Percentiles rank a stretch among this genome's conserved stretches.
Conservation (phyloP, 192 early-diverging fungal genomes). For the Podila epicladia region DNA sequence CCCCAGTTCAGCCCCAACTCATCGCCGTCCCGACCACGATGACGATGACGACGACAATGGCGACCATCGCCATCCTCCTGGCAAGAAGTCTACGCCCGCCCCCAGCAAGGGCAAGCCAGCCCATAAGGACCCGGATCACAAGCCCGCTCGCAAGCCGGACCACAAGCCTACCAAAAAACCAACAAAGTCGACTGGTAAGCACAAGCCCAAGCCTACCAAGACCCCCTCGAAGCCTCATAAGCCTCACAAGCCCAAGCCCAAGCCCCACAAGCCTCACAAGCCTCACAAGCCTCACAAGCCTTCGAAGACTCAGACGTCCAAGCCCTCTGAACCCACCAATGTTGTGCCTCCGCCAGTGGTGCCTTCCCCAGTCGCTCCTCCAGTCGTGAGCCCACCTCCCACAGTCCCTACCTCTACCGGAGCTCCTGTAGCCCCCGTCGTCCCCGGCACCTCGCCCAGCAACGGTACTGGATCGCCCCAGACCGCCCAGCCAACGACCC, state of each 20-base stretch:
- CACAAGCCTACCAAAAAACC: constrained; percentile 1
- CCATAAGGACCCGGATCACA: constrained; percentile 1
- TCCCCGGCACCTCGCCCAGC: not conserved
- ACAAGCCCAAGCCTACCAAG: not conserved
- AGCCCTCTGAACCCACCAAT: not conserved
- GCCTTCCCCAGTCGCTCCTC: not conserved
- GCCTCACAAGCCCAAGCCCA: constrained; percentile 16
- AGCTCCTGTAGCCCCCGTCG: not conserved
- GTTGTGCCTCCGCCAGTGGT: not conserved
- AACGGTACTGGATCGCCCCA: not conserved
- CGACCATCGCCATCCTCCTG: constrained; percentile 13
- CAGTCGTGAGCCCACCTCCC: not conserved
- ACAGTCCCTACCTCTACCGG: not conserved
- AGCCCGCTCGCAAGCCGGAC: not conserved
- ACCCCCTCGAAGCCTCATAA: not conserved
- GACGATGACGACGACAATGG: constrained; percentile 4
- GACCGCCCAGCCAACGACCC: not conserved
- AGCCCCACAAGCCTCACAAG: constrained; percentile 2
- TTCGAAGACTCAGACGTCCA: not conserved
- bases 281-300: constrained; percentile 5
- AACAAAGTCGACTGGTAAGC: too few species aligned
- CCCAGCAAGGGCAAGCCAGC: not conserved
- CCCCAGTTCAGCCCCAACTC: not conserved
- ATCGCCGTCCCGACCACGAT: not conserved
- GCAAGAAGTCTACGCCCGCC: not conserved